Conservation (phyloP, 306 rosid genomes). For the Lotus japonicus region DNA sequence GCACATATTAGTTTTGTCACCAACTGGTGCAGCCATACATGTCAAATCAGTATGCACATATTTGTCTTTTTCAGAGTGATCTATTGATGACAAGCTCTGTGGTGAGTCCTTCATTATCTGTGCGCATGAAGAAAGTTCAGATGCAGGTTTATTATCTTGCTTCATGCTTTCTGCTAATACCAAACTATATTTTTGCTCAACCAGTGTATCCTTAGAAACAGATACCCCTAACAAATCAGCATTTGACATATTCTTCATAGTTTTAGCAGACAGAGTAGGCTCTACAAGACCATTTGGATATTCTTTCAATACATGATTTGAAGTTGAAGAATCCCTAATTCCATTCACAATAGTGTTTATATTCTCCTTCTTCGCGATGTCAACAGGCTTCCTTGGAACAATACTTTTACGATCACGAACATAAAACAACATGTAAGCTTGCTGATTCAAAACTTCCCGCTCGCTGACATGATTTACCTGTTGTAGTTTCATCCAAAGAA, state of each 20-base stretch:
- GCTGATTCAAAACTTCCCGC: constrained; percentile 69
- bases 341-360: constrained; percentile 30
- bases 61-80: constrained; percentile 12
- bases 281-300: constrained; percentile 32
- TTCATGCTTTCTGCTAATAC: constrained; percentile 16
- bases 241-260: constrained; percentile 20
- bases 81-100: constrained; percentile 19
- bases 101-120: constrained; percentile 8
- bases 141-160: constrained; percentile 23
- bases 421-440: constrained; percentile 97
- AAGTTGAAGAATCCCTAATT: constrained; percentile 18
- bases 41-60: constrained; percentile 16
- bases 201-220: not conserved
- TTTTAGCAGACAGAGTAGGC: constrained; percentile 18
- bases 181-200: constrained; percentile 1
- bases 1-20: not conserved
- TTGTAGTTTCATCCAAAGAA: not conserved
- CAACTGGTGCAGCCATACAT: constrained; percentile 18
- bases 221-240: constrained; percentile 26
- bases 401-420: constrained; percentile 70
- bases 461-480: constrained; percentile 83
- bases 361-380: constrained; percentile 43
- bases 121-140: constrained; percentile 22
- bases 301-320: constrained; percentile 35
- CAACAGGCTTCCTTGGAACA: constrained; percentile 45